Evolutionary conservation across 2,329 filamentous ascomycete species (phyloP), one percentile per base, ranked within the genome.

Genomic region (Hirsutella minnesotensis): DNA sequence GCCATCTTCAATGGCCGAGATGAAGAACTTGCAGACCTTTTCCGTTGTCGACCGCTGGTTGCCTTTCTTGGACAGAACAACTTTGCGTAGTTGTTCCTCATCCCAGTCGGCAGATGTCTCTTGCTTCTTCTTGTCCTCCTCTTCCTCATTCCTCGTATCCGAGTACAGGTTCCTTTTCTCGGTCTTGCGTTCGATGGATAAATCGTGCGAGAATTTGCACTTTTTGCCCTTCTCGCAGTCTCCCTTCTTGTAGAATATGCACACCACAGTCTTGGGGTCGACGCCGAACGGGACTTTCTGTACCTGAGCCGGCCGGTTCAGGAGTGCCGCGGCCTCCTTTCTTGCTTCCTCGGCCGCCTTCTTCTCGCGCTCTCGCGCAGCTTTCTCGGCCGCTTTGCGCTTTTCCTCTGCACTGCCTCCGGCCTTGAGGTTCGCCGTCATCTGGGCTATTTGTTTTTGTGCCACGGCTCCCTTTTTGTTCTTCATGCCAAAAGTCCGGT

Each of bases 401-500:
- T 95, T 96, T 63, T 92, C 83, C 45, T 95, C 90, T 19, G 86
- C 78, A n/a, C 75, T 83, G 47, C 87, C 86, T 53, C 83, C 81
- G 44, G 76, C 73, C 52, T 83, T 79, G 41, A 81, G 75, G 55
- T 88, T 83, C 38, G 81, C 75, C 52, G 81, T 69, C 62, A 98
- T 77, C 56, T 88, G 85, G 46, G 85, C 82, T 60, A 98, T 96
- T 53, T 89, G 79, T 66, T 81, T 94, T 68, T 96, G 86, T 43
- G 88, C 90, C 41, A 79, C 81, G 44, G 79, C 83, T 53, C 92
- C 92, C 74, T 95, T 98, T 73, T 98, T 98, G 62, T 98, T 98
- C 70, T 98, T 98, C 92, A 98, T 96, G 56, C 92, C 92, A 73
- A 98, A 98, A 39, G 92, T 95, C 70, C 90, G 92, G 72, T 98